phyloP scores from a whole-genome alignment of 306 rosid genomes.

The Dalbergia cultrata region DNA sequence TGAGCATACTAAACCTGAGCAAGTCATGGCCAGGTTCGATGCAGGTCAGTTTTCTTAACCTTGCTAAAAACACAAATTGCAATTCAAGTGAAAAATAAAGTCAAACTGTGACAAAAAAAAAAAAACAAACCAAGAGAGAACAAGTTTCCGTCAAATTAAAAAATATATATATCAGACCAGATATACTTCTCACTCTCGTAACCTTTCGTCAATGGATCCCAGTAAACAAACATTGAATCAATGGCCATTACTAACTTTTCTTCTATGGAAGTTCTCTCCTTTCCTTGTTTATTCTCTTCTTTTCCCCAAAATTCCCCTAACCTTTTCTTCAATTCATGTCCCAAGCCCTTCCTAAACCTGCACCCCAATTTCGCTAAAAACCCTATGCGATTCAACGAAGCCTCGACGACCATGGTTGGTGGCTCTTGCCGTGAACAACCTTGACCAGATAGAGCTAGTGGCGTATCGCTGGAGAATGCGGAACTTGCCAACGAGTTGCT shows the following conservation, averaged over 20 bases:
- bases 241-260: slow-evolving; percentile 78
- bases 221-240: too few species aligned
- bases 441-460: slow-evolving; percentile 62
- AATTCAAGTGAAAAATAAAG: too few species aligned
- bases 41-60: too few species aligned
- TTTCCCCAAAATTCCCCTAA: slow-evolving; percentile 56
- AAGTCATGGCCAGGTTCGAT: too few species aligned
- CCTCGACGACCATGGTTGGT: slow-evolving; percentile 57
- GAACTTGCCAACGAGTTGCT: slow-evolving; percentile 59
- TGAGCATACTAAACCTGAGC: too few species aligned
- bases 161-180: too few species aligned
- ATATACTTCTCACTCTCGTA: background rate
- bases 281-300: slow-evolving; percentile 38
- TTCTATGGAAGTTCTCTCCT: slow-evolving; percentile 51
- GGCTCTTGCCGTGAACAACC: slow-evolving; percentile 63
- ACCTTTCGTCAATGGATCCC: too few species aligned
- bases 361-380: slow-evolving; percentile 59
- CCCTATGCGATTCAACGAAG: slow-evolving; percentile 53
- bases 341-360: slow-evolving; percentile 39
- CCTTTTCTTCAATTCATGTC: slow-evolving; percentile 54
- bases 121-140: too few species aligned
- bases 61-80: too few species aligned
- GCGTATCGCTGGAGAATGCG: slow-evolving; percentile 54
- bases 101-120: too few species aligned
- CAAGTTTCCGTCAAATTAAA: too few species aligned